These are phyloP conservation scores for Leishmania martiniquensis DNA, from an alignment of 208 protist species.

Conservation along the genomic window DNA sequence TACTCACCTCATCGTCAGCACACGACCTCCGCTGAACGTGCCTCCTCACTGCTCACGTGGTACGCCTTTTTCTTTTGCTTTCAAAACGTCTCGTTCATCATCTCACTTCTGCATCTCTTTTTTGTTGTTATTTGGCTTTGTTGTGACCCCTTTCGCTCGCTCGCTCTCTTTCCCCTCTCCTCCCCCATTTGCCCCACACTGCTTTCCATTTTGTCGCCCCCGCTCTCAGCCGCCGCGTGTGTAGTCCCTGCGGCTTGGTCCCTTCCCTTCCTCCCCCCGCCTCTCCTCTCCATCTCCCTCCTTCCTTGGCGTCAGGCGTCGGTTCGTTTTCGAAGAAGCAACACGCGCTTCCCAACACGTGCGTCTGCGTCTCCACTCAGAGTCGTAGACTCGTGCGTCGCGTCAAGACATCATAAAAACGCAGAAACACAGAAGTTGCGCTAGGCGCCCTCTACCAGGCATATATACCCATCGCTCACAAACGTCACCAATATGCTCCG, in stretches of 20 bases:
- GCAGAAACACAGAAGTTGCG: background rate
- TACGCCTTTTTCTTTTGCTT: background rate
- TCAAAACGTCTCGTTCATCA: background rate
- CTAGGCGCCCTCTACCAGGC: background rate
- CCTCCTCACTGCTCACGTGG: background rate
- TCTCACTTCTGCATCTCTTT: background rate
- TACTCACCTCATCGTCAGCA: background rate
- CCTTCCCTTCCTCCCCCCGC: no score
- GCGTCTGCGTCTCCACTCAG: background rate
- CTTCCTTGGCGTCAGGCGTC: no score
- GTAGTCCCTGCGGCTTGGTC: no score
- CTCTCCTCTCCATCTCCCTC: conserved; percentile 3
- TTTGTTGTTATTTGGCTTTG: background rate
- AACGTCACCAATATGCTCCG: background rate
- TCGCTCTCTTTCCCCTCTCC: background rate
- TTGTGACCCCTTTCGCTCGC: background rate
- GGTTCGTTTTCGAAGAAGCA: no score
- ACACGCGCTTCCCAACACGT: no score
- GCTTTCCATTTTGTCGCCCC: background rate
- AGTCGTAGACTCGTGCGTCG: background rate
- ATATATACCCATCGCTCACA: background rate
- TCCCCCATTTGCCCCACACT: conserved; percentile 1
- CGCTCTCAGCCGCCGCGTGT: no score
- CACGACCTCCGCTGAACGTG: no score
- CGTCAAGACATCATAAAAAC: background rate